Base-by-base conservation (phyloP, 2,329 filamentous ascomycete genomes). In the Cercospora citrullina region DNA sequence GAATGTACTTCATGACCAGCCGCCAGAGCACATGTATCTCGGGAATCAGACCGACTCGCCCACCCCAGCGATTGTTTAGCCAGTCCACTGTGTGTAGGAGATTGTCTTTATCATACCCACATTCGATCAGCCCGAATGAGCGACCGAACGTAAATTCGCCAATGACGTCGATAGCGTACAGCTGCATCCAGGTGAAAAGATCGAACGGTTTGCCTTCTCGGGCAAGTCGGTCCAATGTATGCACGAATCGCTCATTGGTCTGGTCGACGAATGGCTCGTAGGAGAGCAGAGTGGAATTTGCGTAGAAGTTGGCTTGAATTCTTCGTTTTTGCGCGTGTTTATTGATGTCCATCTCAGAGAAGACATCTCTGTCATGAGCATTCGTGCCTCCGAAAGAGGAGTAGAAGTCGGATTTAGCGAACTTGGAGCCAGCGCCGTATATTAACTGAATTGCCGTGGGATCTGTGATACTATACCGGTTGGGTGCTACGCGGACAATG, bases 371-470 rank as follows among this genome's bases (percentile, higher is more conserved):
- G 63, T 78, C 78, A 7, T 79, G 75, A 42, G 77, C 75, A 12
- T 78, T 79, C 21, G 36, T 23, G 12, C 28, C 33, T 71, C 81
- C 79, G 74, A 74, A 80, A 26, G 77, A 77, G 14, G 69, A 71
- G 67, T 84, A 84, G 77, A 79, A 83, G 4, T 75, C 69, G 2
- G 75, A 78, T 68, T 84, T 84, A 5, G 75, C 67, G 58, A 81
- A 83, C 7, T 78, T 79, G 26, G 78, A 77, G 1, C 81, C 80
- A 7, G 80, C 76, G 4, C 74, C 75, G 51, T 78, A 79, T 18
- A 79, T 78, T 6, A 66, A 72, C 51, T 76, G 75, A 64, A 78
- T 73, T 23, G 74, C 75, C 12, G 67, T 33, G 9, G 72, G 65
- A 48, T 77, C 72, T 14, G 75, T 71, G 14, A 78, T 70, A 51